These are phyloP conservation scores for Erythrobasidium hasegawianum DNA, from an alignment of 1,284 basidiomycete species.

Conservation along the genomic window DNA sequence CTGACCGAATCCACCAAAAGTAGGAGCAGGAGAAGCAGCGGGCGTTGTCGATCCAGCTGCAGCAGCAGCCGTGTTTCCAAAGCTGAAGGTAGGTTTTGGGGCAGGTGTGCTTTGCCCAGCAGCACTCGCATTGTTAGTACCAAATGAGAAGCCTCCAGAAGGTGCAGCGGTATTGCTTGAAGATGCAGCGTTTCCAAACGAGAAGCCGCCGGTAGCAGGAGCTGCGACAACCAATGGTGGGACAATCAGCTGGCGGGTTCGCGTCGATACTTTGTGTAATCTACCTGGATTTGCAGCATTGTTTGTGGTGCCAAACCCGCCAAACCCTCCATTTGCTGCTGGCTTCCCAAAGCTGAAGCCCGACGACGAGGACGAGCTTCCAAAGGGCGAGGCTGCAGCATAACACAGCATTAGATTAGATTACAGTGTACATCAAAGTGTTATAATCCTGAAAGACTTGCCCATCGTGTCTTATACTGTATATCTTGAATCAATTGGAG, in stretches of 20 bases:
- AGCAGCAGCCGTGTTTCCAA: constrained; percentile 9
- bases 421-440: too few species aligned
- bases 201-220: constrained; percentile 25
- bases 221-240: neutral
- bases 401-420: too few species aligned
- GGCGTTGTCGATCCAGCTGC: constrained; percentile 25
- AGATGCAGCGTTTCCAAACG: constrained; percentile 22
- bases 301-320: neutral
- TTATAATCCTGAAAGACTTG: too few species aligned
- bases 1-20: constrained; percentile 32
- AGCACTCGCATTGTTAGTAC: neutral
- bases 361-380: constrained; percentile 1
- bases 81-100: constrained; percentile 25
- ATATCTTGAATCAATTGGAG: neutral
- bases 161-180: constrained; percentile 4
- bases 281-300: constrained; percentile 37
- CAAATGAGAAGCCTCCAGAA: constrained; percentile 27
- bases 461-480: too few species aligned
- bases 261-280: neutral
- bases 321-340: constrained; percentile 16
- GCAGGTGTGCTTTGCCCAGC: constrained; percentile 13
- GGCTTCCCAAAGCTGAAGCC: constrained; percentile 36
- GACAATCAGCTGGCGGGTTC: neutral
- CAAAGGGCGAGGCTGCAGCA: constrained; percentile 27
- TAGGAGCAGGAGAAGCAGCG: constrained; percentile 19